These are phyloP conservation scores for Barnettozyma siamensis DNA, from an alignment of 805 yeast species.

Conservation along the genomic window DNA sequence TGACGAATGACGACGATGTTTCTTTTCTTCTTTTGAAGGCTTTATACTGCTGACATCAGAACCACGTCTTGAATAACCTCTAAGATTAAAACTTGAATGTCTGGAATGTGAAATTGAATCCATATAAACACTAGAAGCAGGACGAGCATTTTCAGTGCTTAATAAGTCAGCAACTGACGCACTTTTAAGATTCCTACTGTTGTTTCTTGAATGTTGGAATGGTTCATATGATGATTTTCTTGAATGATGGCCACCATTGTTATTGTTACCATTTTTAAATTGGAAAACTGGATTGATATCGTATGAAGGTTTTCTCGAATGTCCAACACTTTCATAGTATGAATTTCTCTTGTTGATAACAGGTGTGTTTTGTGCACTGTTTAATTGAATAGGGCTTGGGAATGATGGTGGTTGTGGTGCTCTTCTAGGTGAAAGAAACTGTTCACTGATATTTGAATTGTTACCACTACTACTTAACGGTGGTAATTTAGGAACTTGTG, in stretches of 20 bases:
- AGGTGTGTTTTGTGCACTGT: conserved; percentile 17
- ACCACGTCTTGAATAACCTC: conserved; percentile 36
- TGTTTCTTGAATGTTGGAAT: conserved; percentile 15
- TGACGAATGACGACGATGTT: conserved; percentile 58
- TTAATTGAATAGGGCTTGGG: conserved; percentile 32
- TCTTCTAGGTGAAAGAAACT: conserved; percentile 62
- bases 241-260: conserved; percentile 6
- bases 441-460: conserved; percentile 17
- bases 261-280: background rate
- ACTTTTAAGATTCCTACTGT: conserved; percentile 15
- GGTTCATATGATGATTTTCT: conserved; percentile 12
- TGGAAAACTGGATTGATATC: conserved; percentile 14
- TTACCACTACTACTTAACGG: conserved; percentile 12
- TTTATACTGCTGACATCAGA: conserved; percentile 34
- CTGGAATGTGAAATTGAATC: conserved; percentile 30
- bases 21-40: conserved; percentile 22
- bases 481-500: conserved; percentile 18
- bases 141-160: conserved; percentile 28
- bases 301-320: conserved; percentile 26
- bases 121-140: conserved; percentile 48
- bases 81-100: conserved; percentile 28
- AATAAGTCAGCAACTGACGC: conserved; percentile 29
- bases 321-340: conserved; percentile 19
- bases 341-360: conserved; percentile 19
- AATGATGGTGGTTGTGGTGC: conserved; percentile 65